Evolutionary conservation across 2,329 filamentous ascomycete species (phyloP), one percentile per base, ranked within the genome.

Genomic region (Phyllosticta citrichinensis): DNA sequence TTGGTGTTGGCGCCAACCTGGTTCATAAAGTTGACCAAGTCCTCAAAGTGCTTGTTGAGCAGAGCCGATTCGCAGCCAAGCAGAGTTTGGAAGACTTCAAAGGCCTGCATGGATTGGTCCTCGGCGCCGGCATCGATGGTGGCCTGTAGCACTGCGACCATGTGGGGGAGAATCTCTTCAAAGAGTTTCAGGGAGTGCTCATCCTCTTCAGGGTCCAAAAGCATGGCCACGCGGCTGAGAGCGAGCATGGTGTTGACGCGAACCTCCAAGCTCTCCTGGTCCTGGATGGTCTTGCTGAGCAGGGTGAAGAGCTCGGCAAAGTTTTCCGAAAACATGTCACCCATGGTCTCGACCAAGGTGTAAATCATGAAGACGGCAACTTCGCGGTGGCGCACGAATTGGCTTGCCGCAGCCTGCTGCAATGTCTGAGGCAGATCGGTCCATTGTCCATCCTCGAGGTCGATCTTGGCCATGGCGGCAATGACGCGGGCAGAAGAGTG

Each of bases 61-160:
- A 97, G 83, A 55, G 89, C 84, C 30, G 90, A 88, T 73, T 97
- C 93, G 73, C 91, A 96, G 65, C 88, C 89, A 59, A 99, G 83
- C 69, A 97, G 87, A 57, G 90, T 94, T 79, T 97, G 94, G 83
- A 97, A 96, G 66, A 96, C 91, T 73, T 97, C 94, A 68, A 97
- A 99, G 25, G 91, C 85, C 71, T 93, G 87, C 80, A 93, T 90
- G 67, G 89, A 87, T 72, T 88, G 87, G 71, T 96, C 92, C 68
- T 97, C 92, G 68, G 97, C 88, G 62, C 84, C 83, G 62, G 83
- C 82, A 68, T 91, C 83, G 62, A 97, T 88, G 25, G 89, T 85
- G 64, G 87, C 83, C 81, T 96, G 94, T 66, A 97, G 82, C 11
- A 97, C 90, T 65, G 86, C 83, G 63, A 97, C 93, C 87, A 97